Evolutionary conservation across 208 protist genomes (phyloP), one percentile per base, ranked within the genome.

Genomic region (Phytomonas francai): DNA sequence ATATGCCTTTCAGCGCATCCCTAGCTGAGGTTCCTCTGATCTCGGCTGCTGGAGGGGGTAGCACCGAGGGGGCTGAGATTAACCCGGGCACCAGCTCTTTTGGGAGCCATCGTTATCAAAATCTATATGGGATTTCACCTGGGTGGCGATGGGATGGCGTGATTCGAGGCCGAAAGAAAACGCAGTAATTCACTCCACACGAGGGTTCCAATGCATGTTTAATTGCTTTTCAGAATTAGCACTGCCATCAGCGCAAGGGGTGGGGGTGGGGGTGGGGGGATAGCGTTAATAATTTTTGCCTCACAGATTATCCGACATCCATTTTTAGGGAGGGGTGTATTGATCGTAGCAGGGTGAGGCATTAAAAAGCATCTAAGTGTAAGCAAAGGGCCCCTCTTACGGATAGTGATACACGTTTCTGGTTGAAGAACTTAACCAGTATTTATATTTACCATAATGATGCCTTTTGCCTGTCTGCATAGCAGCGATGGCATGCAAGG

Each of bases 61-160:
- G 25, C 45, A 6, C 19, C 16, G 45, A 7, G 45, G 19, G 19
- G 45, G 45, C 1, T 22, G 22, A 54, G 19, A 0, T 19, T 19
- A 22, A 12, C 4, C 45, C 36, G 4, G 19, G 6, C 19, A n/a
- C 1, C 22, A 3, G 8, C 5, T 16, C 49, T 16, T 25, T 67
- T n/a, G 30, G 16, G 9, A 11, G 16, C 8, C 11, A 9, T 6
- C 3, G 0, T 22, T 73, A 81, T 34, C 49, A 45, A 42, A 78
- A 81, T 57, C 33, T 5, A 0, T 77, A 74, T 42, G 70, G 70
- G 0, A 74, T 81, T 19, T 29, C 31, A 2, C 85, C 90, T 6
- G 87, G 90, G 0, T 90, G 87, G 76, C 85, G 90, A 4, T 95
- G 90, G 88, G 90, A 95, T 60, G 90, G 90, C 51, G 79, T 95